Conservation (phyloP, 2,329 filamentous ascomycete genomes). For the Dothideomycetes sp. region DNA sequence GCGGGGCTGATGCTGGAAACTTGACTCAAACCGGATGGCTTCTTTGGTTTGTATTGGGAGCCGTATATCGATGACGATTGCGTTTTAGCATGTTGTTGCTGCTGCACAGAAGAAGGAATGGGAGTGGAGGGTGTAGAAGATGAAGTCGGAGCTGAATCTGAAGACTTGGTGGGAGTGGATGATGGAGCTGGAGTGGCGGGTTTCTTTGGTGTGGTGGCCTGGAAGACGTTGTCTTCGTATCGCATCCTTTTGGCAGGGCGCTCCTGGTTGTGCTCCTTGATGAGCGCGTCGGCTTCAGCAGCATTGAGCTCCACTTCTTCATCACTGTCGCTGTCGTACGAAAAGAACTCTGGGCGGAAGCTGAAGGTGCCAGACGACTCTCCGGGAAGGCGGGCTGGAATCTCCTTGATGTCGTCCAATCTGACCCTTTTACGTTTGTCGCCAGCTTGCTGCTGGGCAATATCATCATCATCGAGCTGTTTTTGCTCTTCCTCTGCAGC, state of each 20-base stretch:
- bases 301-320: conserved; percentile 1
- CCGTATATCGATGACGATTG: conserved; percentile 6
- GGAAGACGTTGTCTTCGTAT: conserved; percentile 12
- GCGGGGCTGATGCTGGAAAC: conserved; percentile 6
- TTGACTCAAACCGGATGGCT: conserved; percentile 29
- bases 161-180: conserved; percentile 6
- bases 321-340: conserved; percentile 8
- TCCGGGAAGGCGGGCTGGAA: conserved; percentile 9
- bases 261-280: conserved; percentile 2
- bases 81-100: conserved; percentile 5
- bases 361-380: conserved; percentile 10
- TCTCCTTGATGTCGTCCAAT: conserved; percentile 11
- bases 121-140: conserved; percentile 2
- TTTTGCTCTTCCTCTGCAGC: background rate
- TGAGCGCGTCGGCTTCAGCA: conserved; percentile 9
- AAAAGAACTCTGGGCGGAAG: conserved; percentile 11
- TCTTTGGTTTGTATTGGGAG: conserved; percentile 27
- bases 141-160: conserved; percentile 3
- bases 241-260: conserved; percentile 9
- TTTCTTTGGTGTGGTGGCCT: conserved; percentile 6
- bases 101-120: conserved; percentile 2
- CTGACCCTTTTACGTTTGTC: conserved; percentile 10
- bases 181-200: conserved; percentile 1
- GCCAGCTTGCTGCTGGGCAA: conserved; percentile 3
- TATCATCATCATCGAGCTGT: background rate